A percentile compares a stretch with the other conserved stretches of the same genome.
These are phyloP conservation scores for Geotrichum ghanense DNA, from an alignment of 805 yeast genomes.

Conservation along the genomic window DNA sequence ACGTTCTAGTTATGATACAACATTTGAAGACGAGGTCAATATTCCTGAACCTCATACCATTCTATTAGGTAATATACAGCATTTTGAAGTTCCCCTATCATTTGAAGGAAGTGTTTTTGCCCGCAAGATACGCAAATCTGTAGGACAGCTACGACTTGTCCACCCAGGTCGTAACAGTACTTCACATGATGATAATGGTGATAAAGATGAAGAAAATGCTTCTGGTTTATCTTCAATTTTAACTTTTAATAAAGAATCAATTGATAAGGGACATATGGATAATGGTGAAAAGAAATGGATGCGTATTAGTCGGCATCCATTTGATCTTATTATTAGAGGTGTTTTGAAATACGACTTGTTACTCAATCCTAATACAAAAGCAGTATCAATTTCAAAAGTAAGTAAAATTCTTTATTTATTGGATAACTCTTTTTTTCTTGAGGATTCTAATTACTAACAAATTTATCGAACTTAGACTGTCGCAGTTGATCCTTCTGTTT, in stretches of 20 bases:
- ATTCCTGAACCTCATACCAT: constrained; percentile 43
- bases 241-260: constrained; percentile 4
- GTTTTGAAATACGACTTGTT: constrained; percentile 69
- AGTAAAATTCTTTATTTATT: too few species aligned
- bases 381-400: constrained; percentile 14
- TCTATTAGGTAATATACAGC: constrained; percentile 55
- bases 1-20: constrained; percentile 16
- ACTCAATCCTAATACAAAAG: constrained; percentile 27
- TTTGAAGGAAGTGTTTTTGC: constrained; percentile 73
- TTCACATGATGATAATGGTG: constrained; percentile 15
- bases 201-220: not conserved
- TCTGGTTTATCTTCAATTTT: not conserved
- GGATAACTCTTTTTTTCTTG: too few species aligned
- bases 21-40: constrained; percentile 14
- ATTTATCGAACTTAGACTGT: not conserved
- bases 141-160: constrained; percentile 58
- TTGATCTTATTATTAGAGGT: constrained; percentile 77
- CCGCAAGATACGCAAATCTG: constrained; percentile 44
- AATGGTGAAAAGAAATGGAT: constrained; percentile 50
- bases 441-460: not conserved
- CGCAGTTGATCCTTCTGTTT: not conserved
- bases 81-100: constrained; percentile 58
- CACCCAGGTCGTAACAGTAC: constrained; percentile 50
- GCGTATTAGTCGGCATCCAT: constrained; percentile 62
- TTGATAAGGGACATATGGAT: constrained; percentile 13